These are phyloP conservation scores for Persicaria maculosa DNA, from an alignment of 148 eudicot genomes.

Conservation along the genomic window DNA sequence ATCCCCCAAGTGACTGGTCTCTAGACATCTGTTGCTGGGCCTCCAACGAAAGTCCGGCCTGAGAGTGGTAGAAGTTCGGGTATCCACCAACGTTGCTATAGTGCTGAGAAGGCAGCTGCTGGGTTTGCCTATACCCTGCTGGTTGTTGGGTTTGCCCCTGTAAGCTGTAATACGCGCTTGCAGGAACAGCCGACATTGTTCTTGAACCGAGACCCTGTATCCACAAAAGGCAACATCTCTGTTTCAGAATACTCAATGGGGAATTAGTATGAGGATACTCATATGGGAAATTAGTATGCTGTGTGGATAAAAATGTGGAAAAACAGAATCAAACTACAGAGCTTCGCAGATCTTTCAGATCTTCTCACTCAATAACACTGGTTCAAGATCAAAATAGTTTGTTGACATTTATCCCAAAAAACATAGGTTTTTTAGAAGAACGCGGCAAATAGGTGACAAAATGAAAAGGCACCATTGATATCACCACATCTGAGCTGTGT, in stretches of 20 bases:
- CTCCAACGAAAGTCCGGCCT: conserved; percentile 49
- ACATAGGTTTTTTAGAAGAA: no score
- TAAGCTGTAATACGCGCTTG: conserved; percentile 63
- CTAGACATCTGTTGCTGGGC: conserved; percentile 72
- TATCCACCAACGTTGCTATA: conserved; percentile 46
- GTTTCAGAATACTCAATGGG: conserved; percentile 17
- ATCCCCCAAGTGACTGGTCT: conserved; percentile 46
- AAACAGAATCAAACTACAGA: neutral
- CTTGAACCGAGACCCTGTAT: conserved; percentile 66
- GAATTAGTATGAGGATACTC: neutral
- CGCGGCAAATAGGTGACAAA: no score
- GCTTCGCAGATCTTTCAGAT: no score
- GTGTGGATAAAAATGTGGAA: neutral
- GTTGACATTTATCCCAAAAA: no score
- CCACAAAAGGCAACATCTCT: conserved; percentile 34
- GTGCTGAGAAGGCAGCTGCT: conserved; percentile 58
- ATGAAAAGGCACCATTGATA: no score
- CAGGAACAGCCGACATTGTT: conserved; percentile 68
- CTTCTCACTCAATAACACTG: no score
- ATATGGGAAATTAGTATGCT: neutral
- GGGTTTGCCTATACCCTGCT: conserved; percentile 62
- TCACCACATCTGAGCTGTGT: no score
- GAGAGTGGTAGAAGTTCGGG: conserved; percentile 73
- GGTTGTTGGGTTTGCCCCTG: conserved; percentile 66
- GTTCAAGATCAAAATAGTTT: no score